Evolutionary conservation across 2,329 filamentous ascomycete genomes (phyloP), one percentile per base, ranked within the genome.

Genomic region (Parascedosporium putredinis): DNA sequence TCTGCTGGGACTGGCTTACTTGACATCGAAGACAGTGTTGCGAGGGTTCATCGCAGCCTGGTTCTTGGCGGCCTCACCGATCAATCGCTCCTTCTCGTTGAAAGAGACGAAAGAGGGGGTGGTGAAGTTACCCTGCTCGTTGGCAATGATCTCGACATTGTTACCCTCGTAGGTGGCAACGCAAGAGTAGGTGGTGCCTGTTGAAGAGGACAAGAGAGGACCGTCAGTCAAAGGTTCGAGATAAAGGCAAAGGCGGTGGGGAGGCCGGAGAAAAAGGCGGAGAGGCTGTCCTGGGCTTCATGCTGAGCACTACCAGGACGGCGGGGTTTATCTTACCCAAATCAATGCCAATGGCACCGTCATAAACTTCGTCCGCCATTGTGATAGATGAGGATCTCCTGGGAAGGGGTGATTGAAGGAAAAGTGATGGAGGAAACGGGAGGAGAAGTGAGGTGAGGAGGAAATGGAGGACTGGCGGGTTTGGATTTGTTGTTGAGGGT

Each of bases 101-200:
- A 98, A 98, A 63, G 88, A 95, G 68, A 98, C 93, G 79, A 96
- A 98, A 52, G 93, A 97, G 60, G 93, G 93, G 57, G 93, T 97
- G 67, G 93, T 97, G 77, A 95, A 95, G 76, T 83, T 90, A 81
- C 91, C 91, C 84, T 97, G 91, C 82, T 97, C 91, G 77, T 97
- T 97, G 85, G 91, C 91, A 72, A 97, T 96, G 81, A 98, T 98
- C 74, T 98, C 93, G 71, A 97, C 91, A 84, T 95, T 96, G 79
- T 81, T 91, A 71, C 93, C 93, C 77, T 97, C 93, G 77, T 97
- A 98, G 74, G 86, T 94, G 75, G 93, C 93, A 76, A 97, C 93
- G 75, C 93, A 98, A 67, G 93, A 97, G 83, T 98, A 98, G 73
- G 93, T 98, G 63, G 93, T 98, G 74, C 93, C 91, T 96, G 62